Base-by-base conservation (phyloP, 306 rosid genomes). In the Styphnolobium japonicum region DNA sequence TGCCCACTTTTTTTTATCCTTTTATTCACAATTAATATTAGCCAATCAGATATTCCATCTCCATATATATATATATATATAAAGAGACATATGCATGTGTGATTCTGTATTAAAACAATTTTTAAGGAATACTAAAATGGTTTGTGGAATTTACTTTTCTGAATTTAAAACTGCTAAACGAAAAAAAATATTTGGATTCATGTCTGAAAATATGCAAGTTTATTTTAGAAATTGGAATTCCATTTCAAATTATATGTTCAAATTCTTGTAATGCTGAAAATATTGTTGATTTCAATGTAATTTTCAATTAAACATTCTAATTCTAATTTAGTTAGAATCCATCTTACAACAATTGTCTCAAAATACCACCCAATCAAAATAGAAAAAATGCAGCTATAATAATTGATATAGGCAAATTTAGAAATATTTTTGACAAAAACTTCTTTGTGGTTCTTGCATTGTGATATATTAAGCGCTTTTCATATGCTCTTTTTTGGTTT, bases 51-150 rank as follows among this genome's bases (percentile, higher is more conserved):
- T 71, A 81, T 71, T 81, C 80, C 79, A 70, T 46, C 53, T 66
- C 69, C n/a, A n/a, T n/a, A n/a, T n/a, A n/a, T n/a, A n/a, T n/a
- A n/a, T n/a, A n/a, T n/a, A n/a, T n/a, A n/a, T n/a, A n/a, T n/a
- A n/a, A n/a, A n/a, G 57, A 67, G 79, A 84, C 87, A 79, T 48
- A 58, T 74, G 83, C 87, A 84, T 84, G 87, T 80, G 84, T 84
- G 68, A 12, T 52, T 40, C 64, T 70, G 64, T 63, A 75, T 71
- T 53, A 1, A 40, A 19, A 34, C 10, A 33, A 67, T 33, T 8
- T 43, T 69, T 39, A 49, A 46, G 12, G 33, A 25, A 61, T 69
- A 15, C 73, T 49, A 51, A 51, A 76, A 69, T 76, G 37, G 52
- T 37, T 61, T 76, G 45, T 67, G 53, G 72, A 69, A 56, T 78